Base-by-base conservation (phyloP, 2,329 filamentous ascomycete species). In the Mollisia scopiformis region DNA sequence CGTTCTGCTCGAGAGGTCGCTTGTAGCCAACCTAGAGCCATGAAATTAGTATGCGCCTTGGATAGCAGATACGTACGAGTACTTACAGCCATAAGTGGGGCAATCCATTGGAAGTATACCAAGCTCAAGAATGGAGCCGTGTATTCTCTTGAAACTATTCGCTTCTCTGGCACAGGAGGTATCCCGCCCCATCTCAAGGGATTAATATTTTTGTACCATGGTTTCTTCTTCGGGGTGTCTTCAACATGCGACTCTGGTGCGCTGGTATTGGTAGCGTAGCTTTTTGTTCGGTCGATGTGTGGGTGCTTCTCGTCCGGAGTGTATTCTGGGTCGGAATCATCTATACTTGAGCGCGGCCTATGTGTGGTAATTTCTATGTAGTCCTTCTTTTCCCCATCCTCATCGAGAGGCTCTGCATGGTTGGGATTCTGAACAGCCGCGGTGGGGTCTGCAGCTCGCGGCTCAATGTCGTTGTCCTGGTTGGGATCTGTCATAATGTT, bases 41-140 rank as follows among this genome's bases (percentile, higher is more conserved):
- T n/a, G n/a, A n/a, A n/a, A n/a, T 70, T 57, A 74, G 67, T 43
- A 65, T 47, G 41, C 31, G 30, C 30, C 14, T 23, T 57, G 21
- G 16, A 16, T 39, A 55, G 7, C 49, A 41, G 23, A 13, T 16
- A 6, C 13, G 4, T 39, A 6, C 19, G 21, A 41, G 14, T 14
- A 79, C 84, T 77, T 75, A 89, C 88, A 65, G 77, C 82, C 93
- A 98, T 98, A 58, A 98, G 73, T 1, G 92, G 88, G 0, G 87
- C 87, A 82, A 97, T 94, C 94, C 94, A 98, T 74, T 92, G 86
- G 72, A 97, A 98, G 3, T 89, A 89, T 23, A 96, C 74, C 59
- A 82, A 74, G 76, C 91, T 96, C 65, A 95, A 83, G 71, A 93
- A 88, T 2, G 84, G 79, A 5, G 93, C 93, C 3, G 79, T 81